These are phyloP conservation scores for Herpomyces periplanetae DNA, from an alignment of 2,329 filamentous ascomycete species.

Conservation along the genomic window DNA sequence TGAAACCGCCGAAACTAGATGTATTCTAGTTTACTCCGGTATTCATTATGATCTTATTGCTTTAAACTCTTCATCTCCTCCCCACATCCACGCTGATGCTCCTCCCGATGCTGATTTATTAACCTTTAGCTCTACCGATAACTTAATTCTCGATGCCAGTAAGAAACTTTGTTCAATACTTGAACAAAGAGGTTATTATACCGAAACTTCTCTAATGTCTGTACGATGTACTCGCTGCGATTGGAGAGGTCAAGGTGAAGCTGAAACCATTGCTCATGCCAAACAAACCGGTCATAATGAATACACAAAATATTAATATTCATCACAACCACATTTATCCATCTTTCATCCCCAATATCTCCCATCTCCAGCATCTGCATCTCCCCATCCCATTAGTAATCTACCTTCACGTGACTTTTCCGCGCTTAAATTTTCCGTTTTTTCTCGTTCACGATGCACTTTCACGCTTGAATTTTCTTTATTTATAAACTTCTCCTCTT, in stretches of 20 bases:
- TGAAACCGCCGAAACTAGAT: slow-evolving; percentile 23
- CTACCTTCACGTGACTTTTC: too few relatives aligned
- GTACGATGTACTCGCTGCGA: slow-evolving; percentile 37
- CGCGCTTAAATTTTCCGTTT: too few relatives aligned
- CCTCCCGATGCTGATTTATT: slow-evolving; percentile 41
- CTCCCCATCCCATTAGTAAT: too few relatives aligned
- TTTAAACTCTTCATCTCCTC: slow-evolving; percentile 20
- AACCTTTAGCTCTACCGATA: slow-evolving; percentile 20
- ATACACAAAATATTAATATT: slow-evolving; percentile 6
- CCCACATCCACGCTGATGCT: slow-evolving; percentile 14
- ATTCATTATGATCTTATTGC: slow-evolving; percentile 80
- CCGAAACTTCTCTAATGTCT: slow-evolving; percentile 40
- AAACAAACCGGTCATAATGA: slow-evolving; percentile 17
- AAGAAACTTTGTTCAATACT: slow-evolving; percentile 22
- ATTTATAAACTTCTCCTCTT: too few relatives aligned
- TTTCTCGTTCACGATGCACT: too few relatives aligned
- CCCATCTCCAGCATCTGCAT: too few relatives aligned
- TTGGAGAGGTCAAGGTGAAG: slow-evolving; percentile 24
- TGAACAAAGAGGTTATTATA: slow-evolving; percentile 38
- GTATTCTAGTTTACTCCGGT: slow-evolving; percentile 53
- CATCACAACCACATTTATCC: too few relatives aligned
- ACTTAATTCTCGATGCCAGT: slow-evolving; percentile 17
- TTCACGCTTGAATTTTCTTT: too few relatives aligned
- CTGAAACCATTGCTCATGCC: slow-evolving; percentile 20
- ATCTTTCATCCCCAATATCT: too few relatives aligned